phyloP scores from a whole-genome alignment of 2,329 filamentous ascomycete species.

The Paecilomyces niveus region DNA sequence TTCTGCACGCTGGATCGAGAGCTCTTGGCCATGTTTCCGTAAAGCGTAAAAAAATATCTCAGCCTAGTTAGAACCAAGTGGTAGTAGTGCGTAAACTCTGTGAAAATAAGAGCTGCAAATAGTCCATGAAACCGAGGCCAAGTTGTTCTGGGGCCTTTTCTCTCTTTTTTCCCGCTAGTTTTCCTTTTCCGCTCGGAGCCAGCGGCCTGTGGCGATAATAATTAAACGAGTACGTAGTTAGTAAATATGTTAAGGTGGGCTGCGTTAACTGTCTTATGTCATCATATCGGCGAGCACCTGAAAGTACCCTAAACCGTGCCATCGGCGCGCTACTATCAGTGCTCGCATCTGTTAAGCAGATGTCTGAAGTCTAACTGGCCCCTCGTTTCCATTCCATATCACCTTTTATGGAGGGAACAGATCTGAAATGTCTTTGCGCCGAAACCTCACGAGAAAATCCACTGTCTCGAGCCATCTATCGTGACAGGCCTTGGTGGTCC shows the following conservation, averaged over 20 bases:
- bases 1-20: conserved; percentile 72
- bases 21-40: conserved; percentile 74
- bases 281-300: conserved; percentile 1
- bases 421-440: conserved; percentile 2
- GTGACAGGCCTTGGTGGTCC: conserved; percentile 7
- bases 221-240: neutral
- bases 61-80: neutral
- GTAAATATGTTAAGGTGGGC: neutral
- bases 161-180: neutral
- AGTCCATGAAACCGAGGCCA: neutral
- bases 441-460: conserved; percentile 9
- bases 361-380: neutral
- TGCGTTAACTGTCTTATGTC: conserved; percentile 1
- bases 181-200: neutral
- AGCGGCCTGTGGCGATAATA: neutral
- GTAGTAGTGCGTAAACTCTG: neutral
- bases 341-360: neutral
- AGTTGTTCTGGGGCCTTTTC: neutral
- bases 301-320: neutral
- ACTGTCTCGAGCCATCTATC: conserved; percentile 15
- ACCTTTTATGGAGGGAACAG: neutral
- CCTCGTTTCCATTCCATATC: neutral
- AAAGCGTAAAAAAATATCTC: neutral
- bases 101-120: neutral
- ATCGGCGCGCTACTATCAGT: neutral